Conservation (phyloP, 148 eudicot species). For the Selenicereus undatus region DNA sequence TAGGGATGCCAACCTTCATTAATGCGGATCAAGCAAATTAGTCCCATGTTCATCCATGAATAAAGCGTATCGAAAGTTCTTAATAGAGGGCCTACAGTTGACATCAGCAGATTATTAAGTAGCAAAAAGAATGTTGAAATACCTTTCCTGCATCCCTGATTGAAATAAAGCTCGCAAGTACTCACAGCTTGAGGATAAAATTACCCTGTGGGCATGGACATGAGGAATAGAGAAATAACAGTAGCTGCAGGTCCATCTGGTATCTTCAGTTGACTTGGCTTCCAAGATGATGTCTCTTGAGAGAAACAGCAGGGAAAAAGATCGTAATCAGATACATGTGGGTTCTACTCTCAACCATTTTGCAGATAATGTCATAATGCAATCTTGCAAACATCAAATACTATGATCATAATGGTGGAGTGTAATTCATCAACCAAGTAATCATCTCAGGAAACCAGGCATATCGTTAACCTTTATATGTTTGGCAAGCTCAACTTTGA, state of each 20-base stretch:
- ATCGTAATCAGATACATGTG: not conserved
- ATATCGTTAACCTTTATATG: not conserved
- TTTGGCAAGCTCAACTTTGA: not conserved
- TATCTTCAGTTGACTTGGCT: slow-evolving; percentile 41
- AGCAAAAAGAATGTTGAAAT: not conserved
- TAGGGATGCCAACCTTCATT: not conserved
- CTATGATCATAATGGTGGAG: not conserved
- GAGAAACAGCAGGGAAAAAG: slow-evolving; percentile 15
- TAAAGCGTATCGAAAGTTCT: not conserved
- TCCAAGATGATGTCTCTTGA: slow-evolving; percentile 72
- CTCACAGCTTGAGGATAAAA: slow-evolving; percentile 58
- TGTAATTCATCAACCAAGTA: not conserved
- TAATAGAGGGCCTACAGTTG: not conserved
- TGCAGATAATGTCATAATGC: not conserved
- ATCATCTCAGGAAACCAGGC: not conserved
- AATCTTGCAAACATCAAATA: not conserved
- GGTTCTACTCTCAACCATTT: not conserved
- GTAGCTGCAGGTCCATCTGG: slow-evolving; percentile 43
- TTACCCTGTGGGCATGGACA: slow-evolving; percentile 68
- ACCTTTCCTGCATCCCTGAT: slow-evolving; percentile 98
- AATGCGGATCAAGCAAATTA: not conserved
- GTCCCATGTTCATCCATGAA: not conserved
- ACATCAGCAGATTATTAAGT: not conserved
- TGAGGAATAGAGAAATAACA: slow-evolving; percentile 56
- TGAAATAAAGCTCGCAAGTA: slow-evolving; percentile 62